phyloP scores from a whole-genome alignment of 768 basidiomycete species.

The Pleurotus tuber-regium region DNA sequence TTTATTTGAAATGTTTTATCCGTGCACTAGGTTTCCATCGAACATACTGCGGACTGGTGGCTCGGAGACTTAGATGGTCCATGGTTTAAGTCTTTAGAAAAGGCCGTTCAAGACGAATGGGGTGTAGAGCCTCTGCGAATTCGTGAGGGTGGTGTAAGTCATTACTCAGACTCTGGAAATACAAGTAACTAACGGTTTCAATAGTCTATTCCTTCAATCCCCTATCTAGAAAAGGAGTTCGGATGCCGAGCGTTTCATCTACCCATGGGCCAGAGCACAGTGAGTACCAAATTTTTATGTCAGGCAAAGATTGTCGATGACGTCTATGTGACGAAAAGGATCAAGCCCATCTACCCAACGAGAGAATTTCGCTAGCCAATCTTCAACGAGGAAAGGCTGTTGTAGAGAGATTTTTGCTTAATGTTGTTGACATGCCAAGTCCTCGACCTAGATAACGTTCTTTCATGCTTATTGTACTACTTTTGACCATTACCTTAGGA shows the following conservation, averaged over 20 bases:
- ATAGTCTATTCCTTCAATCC: conserved; percentile 92
- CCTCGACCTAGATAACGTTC: too few species aligned
- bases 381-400: conserved; percentile 76
- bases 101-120: conserved; percentile 86
- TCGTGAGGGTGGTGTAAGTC: conserved; percentile 86
- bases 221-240: conserved; percentile 91
- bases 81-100: conserved; percentile 86
- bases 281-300: too few species aligned
- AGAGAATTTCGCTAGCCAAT: conserved; percentile 84
- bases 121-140: conserved; percentile 81
- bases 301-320: too few species aligned
- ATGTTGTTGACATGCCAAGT: conserved; percentile 36
- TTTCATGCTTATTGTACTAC: too few species aligned
- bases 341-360: conserved; percentile 92
- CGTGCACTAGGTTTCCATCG: conserved; percentile 71
- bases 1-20: not conserved
- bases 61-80: conserved; percentile 80
- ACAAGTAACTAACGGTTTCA: conserved; percentile 9
- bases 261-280: conserved; percentile 90
- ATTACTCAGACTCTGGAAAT: not conserved
- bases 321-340: conserved; percentile 65
- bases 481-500: too few species aligned
- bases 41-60: conserved; percentile 95
- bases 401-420: conserved; percentile 67
- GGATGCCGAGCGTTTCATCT: conserved; percentile 87